Base-by-base conservation (phyloP, 306 rosid species). In the Lotus japonicus region DNA sequence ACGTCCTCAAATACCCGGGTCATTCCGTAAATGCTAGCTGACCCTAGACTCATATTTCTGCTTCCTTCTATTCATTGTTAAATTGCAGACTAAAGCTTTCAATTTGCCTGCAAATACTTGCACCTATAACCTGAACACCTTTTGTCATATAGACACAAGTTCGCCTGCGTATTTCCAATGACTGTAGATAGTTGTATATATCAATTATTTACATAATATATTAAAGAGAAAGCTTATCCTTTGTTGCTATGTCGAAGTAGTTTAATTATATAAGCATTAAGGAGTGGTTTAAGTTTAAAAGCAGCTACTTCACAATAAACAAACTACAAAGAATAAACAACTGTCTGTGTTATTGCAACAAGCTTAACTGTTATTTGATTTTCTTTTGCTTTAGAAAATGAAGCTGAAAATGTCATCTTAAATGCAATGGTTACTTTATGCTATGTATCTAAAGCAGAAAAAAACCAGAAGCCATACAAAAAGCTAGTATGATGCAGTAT, bases 241-340 rank as follows among this genome's bases (percentile, higher is more conserved):
- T n/a, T n/a, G n/a, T n/a, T n/a, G n/a, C n/a, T n/a, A n/a, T n/a
- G 18, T 51, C 44, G 7, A 31, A 41, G 45, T 58, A 39, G 35
- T 61, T 11, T 61, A 19, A 28, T 21, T 28, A 46, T 44, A 5
- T 36, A 18, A 17, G 4, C 11, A n/a, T n/a, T n/a, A n/a, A n/a
- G n/a, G n/a, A 36, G 19, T 0, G 7, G 35, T 18, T 50, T 9
- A 17, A 36, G 51, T 66, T 31, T 55, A 35, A 67, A 33, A 18
- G 72, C n/a, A 43, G 59, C 49, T 44, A 64, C 64, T 44, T 65
- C 66, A 33, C 55, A 73, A 48, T 52, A 23, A 26, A 41, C 44
- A 38, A 45, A 1, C 26, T 21, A 21, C 26, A 14, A 64, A 19
- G 43, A n/a, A 6, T 38, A 41, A 12, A 17, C 35, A 14, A 43